phyloP scores from a whole-genome alignment of 257 asterid genomes.

The Schizonepeta tenuifolia region DNA sequence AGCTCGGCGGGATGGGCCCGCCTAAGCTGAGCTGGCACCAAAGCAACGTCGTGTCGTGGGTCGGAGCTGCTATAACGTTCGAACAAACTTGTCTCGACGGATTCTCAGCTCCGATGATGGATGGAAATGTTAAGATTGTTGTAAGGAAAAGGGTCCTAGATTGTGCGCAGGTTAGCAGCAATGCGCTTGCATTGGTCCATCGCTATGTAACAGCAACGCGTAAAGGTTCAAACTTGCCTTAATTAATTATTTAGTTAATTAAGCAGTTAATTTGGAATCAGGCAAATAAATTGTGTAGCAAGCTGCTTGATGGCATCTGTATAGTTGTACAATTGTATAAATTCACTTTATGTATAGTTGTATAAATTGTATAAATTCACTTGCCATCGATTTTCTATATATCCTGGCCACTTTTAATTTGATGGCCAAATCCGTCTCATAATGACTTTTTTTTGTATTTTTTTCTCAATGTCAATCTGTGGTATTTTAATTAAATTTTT shows the following conservation, averaged over 20 bases:
- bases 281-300: neutral
- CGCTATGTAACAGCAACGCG: slow-evolving; percentile 49
- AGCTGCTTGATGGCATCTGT: too few relatives aligned
- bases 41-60: slow-evolving; percentile 49
- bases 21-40: slow-evolving; percentile 29
- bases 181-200: slow-evolving; percentile 46
- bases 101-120: slow-evolving; percentile 27
- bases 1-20: slow-evolving; percentile 15
- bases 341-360: neutral
- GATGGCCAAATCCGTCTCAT: too few relatives aligned
- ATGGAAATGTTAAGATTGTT: slow-evolving; percentile 37
- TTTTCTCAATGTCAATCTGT: too few relatives aligned
- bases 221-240: neutral
- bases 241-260: neutral
- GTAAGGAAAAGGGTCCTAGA: slow-evolving; percentile 29
- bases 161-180: slow-evolving; percentile 48
- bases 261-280: neutral
- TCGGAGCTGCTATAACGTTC: slow-evolving; percentile 52
- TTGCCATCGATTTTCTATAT: too few relatives aligned
- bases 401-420: too few relatives aligned
- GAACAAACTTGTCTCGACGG: slow-evolving; percentile 50
- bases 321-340: neutral
- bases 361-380: neutral
- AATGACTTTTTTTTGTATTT: too few relatives aligned
- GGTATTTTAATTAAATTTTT: too few relatives aligned